Percentiles rank a stretch among this genome's conserved stretches.
Conservation (phyloP, 257 asterid species). For the Handroanthus guayacan region DNA sequence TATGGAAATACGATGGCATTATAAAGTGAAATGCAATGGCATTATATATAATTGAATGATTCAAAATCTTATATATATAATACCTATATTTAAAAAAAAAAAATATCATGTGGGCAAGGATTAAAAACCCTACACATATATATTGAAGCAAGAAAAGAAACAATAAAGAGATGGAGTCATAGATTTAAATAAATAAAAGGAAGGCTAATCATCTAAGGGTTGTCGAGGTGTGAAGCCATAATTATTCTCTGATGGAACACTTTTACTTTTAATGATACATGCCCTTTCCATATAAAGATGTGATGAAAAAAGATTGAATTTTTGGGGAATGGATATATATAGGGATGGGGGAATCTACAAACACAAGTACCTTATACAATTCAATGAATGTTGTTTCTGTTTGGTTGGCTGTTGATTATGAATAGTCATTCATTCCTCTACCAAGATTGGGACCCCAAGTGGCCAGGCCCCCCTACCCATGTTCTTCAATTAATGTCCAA, state of each 20-base stretch:
- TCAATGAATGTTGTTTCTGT: slow-evolving; percentile 26
- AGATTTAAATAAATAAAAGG: neutral
- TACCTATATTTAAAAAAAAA: too few relatives aligned
- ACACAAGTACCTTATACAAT: slow-evolving; percentile 19
- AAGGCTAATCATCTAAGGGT: slow-evolving; percentile 21
- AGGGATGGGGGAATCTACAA: slow-evolving; percentile 28
- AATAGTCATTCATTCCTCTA: neutral
- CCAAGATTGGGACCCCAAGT: slow-evolving; percentile 29
- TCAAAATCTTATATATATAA: too few relatives aligned
- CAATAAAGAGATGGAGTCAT: neutral
- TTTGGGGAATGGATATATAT: slow-evolving; percentile 34
- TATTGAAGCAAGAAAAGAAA: neutral
- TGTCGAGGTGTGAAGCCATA: slow-evolving; percentile 33
- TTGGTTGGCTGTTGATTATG: slow-evolving; percentile 39
- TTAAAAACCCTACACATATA: neutral
- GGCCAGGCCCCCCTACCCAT: slow-evolving; percentile 27
- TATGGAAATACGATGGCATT: too few relatives aligned
- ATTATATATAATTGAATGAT: too few relatives aligned
- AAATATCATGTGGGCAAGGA: neutral
- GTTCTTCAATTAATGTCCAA: slow-evolving; percentile 42
- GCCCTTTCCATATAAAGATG: slow-evolving; percentile 6
- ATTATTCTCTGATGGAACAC: slow-evolving; percentile 36
- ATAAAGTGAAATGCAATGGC: too few relatives aligned
- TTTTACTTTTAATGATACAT: slow-evolving; percentile 36
- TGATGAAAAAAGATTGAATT: slow-evolving; percentile 16